Base-by-base conservation (phyloP, 305 asterid species). In the Rubia tinctorum region DNA sequence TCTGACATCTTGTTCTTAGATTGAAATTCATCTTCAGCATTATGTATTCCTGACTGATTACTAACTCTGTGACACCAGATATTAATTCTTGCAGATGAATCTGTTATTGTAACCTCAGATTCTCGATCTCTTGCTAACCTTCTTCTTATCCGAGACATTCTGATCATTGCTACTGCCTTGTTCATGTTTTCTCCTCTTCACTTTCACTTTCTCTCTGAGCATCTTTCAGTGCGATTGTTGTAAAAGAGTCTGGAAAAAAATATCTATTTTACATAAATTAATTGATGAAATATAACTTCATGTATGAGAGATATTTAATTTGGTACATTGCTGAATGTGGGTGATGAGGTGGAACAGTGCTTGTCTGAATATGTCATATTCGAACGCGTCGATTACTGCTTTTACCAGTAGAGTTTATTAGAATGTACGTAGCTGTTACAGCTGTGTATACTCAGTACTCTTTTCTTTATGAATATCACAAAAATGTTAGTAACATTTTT, bases 21-120 rank as follows among this genome's bases (percentile, higher is more conserved):
- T 69, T 47, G 62, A 51, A 7, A 69, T 69, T 30, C 47, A 27
- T 30, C 47, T 30, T 51, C 47, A 22, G 60, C 60, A 44, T 47
- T 58, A 30, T 7, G 18, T 72, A 11, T 55, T 68, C 68, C 8
- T 78, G 45, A 85, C 79, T 80, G 80, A 64, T 78, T 82, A 90
- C 93, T 91, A 89, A 91, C 99, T 84, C 94, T 80, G 78, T 81
- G 86, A 76, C 80, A 80, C 82, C 89, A 94, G 99, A 94, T 94
- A 80, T 74, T 91, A 74, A 94, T 94, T 91, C 98, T 94, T 82
- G 98, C 99, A 91, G 99, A 94, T 76, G 99, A 92, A 84, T 91
- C 98, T 11, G 82, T 94, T 42, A 85, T 90, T 68, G 98, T 94
- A 71, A 97, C 90, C 69, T 94, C 99, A 71, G 98, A 94, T 85